Conservation (phyloP, 176 grass and related monocot species). For the Leersia perrieri region DNA sequence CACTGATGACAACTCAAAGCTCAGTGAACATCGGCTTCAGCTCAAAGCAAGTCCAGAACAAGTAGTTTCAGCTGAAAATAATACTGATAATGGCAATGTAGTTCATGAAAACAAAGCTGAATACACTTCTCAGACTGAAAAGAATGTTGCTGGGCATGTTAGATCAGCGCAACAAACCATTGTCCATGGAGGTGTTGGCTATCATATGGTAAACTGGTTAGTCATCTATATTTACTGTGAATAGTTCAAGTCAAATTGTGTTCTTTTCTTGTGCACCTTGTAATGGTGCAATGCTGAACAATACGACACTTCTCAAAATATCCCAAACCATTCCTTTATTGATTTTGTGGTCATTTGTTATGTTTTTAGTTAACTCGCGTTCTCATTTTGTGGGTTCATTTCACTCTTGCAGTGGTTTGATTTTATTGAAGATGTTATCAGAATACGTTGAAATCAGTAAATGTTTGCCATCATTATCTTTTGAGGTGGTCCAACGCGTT, state of each 20-base stretch:
- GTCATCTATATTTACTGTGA: slow-evolving; percentile 46
- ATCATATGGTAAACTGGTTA: slow-evolving; percentile 99
- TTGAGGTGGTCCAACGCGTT: slow-evolving; percentile 94
- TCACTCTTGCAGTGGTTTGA: slow-evolving; percentile 74
- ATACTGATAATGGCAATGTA: slow-evolving; percentile 50
- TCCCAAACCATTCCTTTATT: slow-evolving; percentile 5
- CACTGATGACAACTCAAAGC: slow-evolving; percentile 37
- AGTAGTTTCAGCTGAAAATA: slow-evolving; percentile 44
- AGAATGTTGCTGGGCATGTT: slow-evolving; percentile 36
- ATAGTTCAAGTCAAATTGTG: slow-evolving; percentile 10
- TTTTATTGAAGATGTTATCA: slow-evolving; percentile 95
- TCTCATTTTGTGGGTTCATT: neutral
- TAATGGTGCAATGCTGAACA: neutral
- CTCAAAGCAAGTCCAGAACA: slow-evolving; percentile 43
- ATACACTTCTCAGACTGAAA: slow-evolving; percentile 55
- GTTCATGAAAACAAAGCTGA: slow-evolving; percentile 57
- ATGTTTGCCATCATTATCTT: slow-evolving; percentile 89
- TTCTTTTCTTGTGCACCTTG: slow-evolving; percentile 12
- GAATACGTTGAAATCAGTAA: slow-evolving; percentile 99
- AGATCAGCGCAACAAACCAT: slow-evolving; percentile 63
- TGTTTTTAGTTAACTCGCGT: slow-evolving; percentile 3
- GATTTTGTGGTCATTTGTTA: slow-evolving; percentile 11
- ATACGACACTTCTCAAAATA: neutral
- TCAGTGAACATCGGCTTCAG: slow-evolving; percentile 37
- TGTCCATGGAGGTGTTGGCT: slow-evolving; percentile 89